Evolutionary conservation across 78 protist genomes (phyloP).

Genomic region (Anaeramoeba flamelloides): DNA sequence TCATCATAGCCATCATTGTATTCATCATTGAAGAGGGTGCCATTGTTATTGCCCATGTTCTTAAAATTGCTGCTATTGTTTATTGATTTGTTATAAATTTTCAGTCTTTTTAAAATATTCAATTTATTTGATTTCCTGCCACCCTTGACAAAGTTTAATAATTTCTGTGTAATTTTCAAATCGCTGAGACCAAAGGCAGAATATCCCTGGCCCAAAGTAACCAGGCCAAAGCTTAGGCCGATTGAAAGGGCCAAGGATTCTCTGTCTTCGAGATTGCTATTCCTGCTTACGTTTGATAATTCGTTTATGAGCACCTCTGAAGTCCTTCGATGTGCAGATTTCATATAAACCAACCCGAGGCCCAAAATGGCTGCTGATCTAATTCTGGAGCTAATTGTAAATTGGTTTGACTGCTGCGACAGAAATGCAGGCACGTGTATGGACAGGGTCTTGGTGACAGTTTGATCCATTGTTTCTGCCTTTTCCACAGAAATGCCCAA

Average conservation of each 20-base stretch:
- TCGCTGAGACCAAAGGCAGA: conserved; percentile 41
- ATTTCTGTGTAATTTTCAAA: conserved; percentile 40
- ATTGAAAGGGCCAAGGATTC: conserved; percentile 58
- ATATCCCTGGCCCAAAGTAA: conserved; percentile 38
- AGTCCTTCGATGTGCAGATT: conserved; percentile 42
- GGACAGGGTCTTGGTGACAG: conserved; percentile 43
- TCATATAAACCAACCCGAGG: conserved; percentile 60
- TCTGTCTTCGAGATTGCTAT: conserved; percentile 31
- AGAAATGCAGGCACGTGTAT: conserved; percentile 68
- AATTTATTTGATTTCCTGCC: background rate
- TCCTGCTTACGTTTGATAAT: conserved; percentile 36
- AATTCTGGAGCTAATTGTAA: conserved; percentile 48
- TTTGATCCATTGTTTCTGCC: conserved; percentile 44
- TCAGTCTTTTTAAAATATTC: too few species aligned
- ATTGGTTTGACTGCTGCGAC: conserved; percentile 51
- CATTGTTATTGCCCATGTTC: too few species aligned
- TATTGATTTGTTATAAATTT: too few species aligned
- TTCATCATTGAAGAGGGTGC: too few species aligned
- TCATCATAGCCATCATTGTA: too few species aligned
- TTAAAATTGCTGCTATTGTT: too few species aligned
- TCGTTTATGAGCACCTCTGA: conserved; percentile 53
- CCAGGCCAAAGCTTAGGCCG: conserved; percentile 64
- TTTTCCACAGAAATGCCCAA: conserved; percentile 55
- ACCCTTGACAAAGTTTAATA: conserved; percentile 19
- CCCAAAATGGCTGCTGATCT: conserved; percentile 62